Conservation (phyloP, 208 protist genomes). For the Polymyxa betae region DNA sequence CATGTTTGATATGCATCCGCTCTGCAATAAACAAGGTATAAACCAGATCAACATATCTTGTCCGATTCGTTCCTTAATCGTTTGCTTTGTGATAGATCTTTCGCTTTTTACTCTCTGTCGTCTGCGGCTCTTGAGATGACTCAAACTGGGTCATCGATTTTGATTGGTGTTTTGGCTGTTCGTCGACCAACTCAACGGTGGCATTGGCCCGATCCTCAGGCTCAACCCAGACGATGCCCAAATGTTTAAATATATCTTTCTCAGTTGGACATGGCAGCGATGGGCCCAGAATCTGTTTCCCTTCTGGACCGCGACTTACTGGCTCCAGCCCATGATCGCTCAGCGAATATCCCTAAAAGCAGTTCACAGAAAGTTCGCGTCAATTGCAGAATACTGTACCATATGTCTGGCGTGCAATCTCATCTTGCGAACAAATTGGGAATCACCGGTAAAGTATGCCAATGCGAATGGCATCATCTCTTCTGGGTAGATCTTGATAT, state of each 20-base stretch:
- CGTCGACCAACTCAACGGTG: background rate
- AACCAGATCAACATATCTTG: no score
- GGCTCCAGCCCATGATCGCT: constrained; percentile 11
- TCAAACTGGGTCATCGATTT: background rate
- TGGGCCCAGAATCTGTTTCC: background rate
- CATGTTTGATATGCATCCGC: background rate
- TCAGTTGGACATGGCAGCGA: background rate
- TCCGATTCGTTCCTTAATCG: no score
- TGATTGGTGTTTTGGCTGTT: background rate
- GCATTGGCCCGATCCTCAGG: background rate
- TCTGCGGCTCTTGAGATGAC: no score
- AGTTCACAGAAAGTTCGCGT: background rate
- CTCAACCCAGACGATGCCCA: background rate
- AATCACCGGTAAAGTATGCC: background rate
- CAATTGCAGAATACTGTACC: constrained; percentile 38
- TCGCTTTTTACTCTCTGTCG: no score
- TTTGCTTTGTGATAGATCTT: no score
- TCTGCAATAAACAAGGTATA: no score
- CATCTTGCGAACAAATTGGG: constrained; percentile 23
- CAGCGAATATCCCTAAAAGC: constrained; percentile 18
- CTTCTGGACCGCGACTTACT: background rate
- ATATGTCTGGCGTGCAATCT: background rate
- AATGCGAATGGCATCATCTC: background rate
- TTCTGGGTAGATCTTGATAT: constrained; percentile 47
- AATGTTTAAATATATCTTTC: constrained; percentile 33